Percentiles rank a stretch among this genome's conserved stretches.
Evolutionary conservation across 495 filamentous ascomycete species (phyloP).

Genomic region (Annulohypoxylon bovei): DNA sequence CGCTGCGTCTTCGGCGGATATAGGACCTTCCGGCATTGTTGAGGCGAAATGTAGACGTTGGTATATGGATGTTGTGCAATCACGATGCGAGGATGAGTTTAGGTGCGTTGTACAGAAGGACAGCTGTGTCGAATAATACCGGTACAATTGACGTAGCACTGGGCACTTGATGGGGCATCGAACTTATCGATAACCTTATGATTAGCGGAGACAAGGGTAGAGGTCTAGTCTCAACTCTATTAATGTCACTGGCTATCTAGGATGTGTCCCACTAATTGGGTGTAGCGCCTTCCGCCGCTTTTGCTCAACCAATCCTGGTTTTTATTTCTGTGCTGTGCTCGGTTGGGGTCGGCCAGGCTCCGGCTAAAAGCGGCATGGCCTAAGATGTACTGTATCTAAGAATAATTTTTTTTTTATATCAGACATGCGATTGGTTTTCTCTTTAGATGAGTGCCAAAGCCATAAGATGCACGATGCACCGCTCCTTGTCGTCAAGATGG

Average conservation of each 20-base stretch:
- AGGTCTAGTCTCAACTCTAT: not conserved
- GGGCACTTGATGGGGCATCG: not conserved
- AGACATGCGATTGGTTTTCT: constrained; percentile 13
- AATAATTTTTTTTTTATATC: not conserved
- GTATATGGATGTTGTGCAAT: constrained; percentile 11
- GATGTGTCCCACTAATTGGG: not conserved
- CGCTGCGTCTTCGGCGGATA: constrained; percentile 51
- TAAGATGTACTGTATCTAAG: not conserved
- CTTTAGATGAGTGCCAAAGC: constrained; percentile 4
- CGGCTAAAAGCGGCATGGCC: not conserved
- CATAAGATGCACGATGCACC: constrained; percentile 62
- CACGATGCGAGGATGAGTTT: constrained; percentile 6
- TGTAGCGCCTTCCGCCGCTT: not conserved
- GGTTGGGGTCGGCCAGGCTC: not conserved
- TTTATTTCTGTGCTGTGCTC: not conserved
- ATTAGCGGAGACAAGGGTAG: constrained; percentile 1
- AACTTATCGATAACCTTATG: constrained; percentile 32
- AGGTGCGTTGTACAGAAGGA: constrained; percentile 25
- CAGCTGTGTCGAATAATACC: constrained; percentile 26
- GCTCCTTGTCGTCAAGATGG: constrained; percentile 56
- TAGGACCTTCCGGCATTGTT: constrained; percentile 41
- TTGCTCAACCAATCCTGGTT: not conserved
- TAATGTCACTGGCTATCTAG: constrained; percentile 23
- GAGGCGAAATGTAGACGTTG: not conserved
- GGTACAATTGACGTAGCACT: constrained; percentile 33